Percentiles rank a stretch among this genome's conserved stretches.
phyloP scores from a whole-genome alignment of 768 basidiomycete species.

The Leccinum variicolor region DNA sequence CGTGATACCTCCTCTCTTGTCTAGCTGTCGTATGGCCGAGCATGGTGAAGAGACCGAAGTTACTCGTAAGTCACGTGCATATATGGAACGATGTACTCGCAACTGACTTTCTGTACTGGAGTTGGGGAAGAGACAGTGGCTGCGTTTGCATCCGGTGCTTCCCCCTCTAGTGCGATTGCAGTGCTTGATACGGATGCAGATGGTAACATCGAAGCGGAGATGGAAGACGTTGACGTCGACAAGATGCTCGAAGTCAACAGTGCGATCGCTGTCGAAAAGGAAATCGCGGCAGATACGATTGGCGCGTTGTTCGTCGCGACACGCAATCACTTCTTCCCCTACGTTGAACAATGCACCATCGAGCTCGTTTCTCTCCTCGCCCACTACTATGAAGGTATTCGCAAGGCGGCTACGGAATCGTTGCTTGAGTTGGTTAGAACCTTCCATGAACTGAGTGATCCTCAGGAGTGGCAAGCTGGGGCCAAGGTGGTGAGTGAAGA shows the following conservation, averaged over 20 bases:
- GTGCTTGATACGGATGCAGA: conserved; percentile 54
- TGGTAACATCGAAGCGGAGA: conserved; percentile 56
- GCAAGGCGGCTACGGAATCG: conserved; percentile 88
- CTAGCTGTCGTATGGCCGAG: conserved; percentile 81
- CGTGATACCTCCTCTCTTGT: conserved; percentile 82
- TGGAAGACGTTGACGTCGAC: conserved; percentile 80
- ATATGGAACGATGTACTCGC: neutral
- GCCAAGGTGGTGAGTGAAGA: conserved; percentile 49
- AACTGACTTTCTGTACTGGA: conserved; percentile 6
- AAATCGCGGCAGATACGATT: conserved; percentile 96
- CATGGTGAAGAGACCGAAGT: conserved; percentile 53
- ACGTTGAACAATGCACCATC: conserved; percentile 76
- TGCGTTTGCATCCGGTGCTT: conserved; percentile 71
- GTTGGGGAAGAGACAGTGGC: conserved; percentile 54
- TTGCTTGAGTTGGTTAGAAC: conserved; percentile 86
- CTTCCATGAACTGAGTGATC: conserved; percentile 86
- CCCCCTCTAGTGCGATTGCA: conserved; percentile 66
- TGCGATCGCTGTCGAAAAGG: conserved; percentile 97
- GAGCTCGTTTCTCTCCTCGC: conserved; percentile 75
- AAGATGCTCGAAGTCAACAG: conserved; percentile 91
- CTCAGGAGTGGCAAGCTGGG: conserved; percentile 81
- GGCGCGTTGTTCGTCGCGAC: conserved; percentile 87
- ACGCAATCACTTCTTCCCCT: conserved; percentile 83
- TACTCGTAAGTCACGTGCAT: conserved; percentile 38
- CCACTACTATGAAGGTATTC: conserved; percentile 97